phyloP scores from a whole-genome alignment of 1,284 basidiomycete species.

The Trametes sp. region DNA sequence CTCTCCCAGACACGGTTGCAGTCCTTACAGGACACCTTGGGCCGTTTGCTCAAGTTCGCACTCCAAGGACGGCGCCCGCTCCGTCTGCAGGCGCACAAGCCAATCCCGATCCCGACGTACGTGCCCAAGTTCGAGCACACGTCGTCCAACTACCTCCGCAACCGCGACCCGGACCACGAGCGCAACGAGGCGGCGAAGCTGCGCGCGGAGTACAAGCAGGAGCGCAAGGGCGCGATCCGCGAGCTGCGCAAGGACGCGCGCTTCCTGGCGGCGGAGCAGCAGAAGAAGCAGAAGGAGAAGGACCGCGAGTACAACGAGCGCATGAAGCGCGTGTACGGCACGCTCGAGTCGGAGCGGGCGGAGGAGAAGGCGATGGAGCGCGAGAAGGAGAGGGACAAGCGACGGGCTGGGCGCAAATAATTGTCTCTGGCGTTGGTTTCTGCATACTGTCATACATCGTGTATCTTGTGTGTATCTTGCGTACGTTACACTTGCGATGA shows the following conservation, averaged over 20 bases:
- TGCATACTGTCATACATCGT: neutral
- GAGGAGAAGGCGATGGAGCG: conserved; percentile 95
- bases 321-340: conserved; percentile 86
- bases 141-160: conserved; percentile 82
- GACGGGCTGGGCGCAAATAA: conserved; percentile 74
- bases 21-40: conserved; percentile 46
- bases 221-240: conserved; percentile 95
- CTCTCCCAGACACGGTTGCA: conserved; percentile 31
- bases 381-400: conserved; percentile 81
- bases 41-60: conserved; percentile 78
- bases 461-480: neutral
- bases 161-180: conserved; percentile 93
- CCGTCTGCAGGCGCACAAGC: conserved; percentile 92
- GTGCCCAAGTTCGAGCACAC: conserved; percentile 93
- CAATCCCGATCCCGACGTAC: conserved; percentile 93
- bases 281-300: conserved; percentile 85
- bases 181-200: conserved; percentile 90
- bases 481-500: no score
- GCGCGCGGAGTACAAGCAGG: conserved; percentile 92
- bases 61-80: conserved; percentile 80
- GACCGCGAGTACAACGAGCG: conserved; percentile 80
- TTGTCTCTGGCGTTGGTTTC: neutral
- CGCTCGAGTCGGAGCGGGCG: conserved; percentile 89
- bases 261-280: conserved; percentile 91
- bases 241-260: conserved; percentile 95